Conservation (phyloP, 192 early-diverging fungal species). For the Physocladia obscura region DNA sequence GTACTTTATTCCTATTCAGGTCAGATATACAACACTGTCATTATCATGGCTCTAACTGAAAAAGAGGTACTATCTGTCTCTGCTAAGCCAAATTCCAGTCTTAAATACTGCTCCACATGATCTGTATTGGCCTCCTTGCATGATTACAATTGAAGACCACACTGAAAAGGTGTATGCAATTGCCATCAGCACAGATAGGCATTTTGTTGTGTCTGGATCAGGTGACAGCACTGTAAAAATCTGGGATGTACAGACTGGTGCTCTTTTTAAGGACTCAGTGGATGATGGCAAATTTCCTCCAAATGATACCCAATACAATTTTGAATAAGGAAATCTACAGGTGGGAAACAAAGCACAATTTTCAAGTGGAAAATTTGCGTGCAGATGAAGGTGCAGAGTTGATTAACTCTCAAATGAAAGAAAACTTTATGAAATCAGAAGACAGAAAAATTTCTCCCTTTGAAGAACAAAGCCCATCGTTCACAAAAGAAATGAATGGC, state of each 20-base stretch:
- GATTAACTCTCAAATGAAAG: too few species aligned
- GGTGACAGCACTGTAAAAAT: background rate
- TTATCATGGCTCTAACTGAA: background rate
- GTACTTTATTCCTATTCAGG: background rate
- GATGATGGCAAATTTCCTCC: too few species aligned
- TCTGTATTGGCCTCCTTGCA: background rate
- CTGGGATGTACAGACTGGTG: constrained; percentile 25
- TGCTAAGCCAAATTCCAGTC: background rate
- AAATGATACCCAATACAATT: too few species aligned
- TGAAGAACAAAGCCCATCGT: too few species aligned
- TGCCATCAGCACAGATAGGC: constrained; percentile 2
- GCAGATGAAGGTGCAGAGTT: too few species aligned
- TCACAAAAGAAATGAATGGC: too few species aligned
- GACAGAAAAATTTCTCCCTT: too few species aligned
- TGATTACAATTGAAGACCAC: background rate
- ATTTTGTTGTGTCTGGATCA: constrained; percentile 15
- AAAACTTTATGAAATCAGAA: too few species aligned
- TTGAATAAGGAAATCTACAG: too few species aligned
- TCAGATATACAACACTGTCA: background rate
- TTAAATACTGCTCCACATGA: background rate
- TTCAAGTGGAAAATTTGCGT: too few species aligned
- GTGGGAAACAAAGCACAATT: too few species aligned
- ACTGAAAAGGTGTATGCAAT: background rate
- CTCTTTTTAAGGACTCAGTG: too few species aligned
- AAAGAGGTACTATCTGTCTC: background rate